Evolutionary conservation across 768 basidiomycete genomes (phyloP).

Genomic region (Serendipita sp.): DNA sequence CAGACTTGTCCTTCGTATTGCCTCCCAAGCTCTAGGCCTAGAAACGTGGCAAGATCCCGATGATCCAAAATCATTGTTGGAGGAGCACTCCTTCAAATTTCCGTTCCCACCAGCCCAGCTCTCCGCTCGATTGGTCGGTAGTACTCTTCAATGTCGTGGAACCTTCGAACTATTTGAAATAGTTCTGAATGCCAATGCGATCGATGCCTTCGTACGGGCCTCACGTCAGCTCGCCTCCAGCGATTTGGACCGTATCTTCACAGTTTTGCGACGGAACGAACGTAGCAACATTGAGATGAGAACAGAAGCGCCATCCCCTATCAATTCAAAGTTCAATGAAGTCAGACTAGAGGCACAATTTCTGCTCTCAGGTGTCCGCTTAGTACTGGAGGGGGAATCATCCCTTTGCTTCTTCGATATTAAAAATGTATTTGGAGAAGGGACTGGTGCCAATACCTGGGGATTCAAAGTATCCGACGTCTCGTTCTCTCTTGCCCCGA

Average conservation of each 20-base stretch:
- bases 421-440: slow-evolving; percentile 13
- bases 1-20: not conserved
- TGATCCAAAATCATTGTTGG: not conserved
- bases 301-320: not conserved
- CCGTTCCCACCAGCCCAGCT: slow-evolving; percentile 1
- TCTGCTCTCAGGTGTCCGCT: slow-evolving; percentile 56
- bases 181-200: slow-evolving; percentile 2
- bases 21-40: not conserved
- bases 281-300: not conserved
- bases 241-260: not conserved
- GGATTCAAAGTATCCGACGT: slow-evolving; percentile 56
- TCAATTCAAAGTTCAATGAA: not conserved
- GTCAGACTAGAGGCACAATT: slow-evolving; percentile 10
- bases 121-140: not conserved
- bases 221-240: slow-evolving; percentile 2
- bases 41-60: slow-evolving; percentile 2
- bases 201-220: slow-evolving; percentile 2
- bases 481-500: slow-evolving; percentile 68
- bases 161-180: slow-evolving; percentile 3
- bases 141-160: not conserved
- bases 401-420: slow-evolving; percentile 65
- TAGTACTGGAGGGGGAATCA: slow-evolving; percentile 59
- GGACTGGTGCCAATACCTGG: slow-evolving; percentile 28
- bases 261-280: not conserved
- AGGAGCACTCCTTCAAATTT: slow-evolving; percentile 1